These are phyloP conservation scores for Carallia brachiata DNA, from an alignment of 345 rosid genomes.

Conservation along the genomic window DNA sequence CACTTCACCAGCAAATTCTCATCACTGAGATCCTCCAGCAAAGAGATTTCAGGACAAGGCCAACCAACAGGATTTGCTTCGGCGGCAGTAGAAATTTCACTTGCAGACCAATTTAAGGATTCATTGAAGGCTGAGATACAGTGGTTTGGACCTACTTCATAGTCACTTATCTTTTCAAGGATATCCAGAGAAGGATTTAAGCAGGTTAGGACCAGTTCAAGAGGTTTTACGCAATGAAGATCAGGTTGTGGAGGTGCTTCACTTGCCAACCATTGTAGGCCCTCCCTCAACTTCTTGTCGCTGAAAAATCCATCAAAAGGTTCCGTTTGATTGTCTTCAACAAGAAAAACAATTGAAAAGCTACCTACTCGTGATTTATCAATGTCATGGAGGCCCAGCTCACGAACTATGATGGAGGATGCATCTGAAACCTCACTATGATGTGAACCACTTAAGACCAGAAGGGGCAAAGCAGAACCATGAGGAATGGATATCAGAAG, in stretches of 20 bases:
- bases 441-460: constrained; percentile 55
- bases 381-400: constrained; percentile 59
- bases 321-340: constrained; percentile 38
- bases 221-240: constrained; percentile 46
- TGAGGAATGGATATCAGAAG: constrained; percentile 57
- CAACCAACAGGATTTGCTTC: constrained; percentile 54
- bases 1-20: constrained; percentile 42
- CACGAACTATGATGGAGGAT: constrained; percentile 36
- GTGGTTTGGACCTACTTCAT: constrained; percentile 54
- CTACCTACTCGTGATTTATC: constrained; percentile 62
- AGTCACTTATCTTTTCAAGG: constrained; percentile 42
- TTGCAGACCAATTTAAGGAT: constrained; percentile 56
- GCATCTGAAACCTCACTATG: constrained; percentile 39
- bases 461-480: constrained; percentile 74
- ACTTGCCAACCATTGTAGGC: constrained; percentile 80
- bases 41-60: constrained; percentile 78
- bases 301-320: constrained; percentile 59
- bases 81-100: constrained; percentile 58
- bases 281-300: constrained; percentile 60
- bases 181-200: constrained; percentile 48
- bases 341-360: constrained; percentile 55
- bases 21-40: constrained; percentile 39
- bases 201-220: constrained; percentile 56
- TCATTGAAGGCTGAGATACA: constrained; percentile 78
- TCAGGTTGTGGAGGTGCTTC: constrained; percentile 70